Base-by-base conservation (phyloP, 2,329 filamentous ascomycete species). In the Ophiostoma australiae region DNA sequence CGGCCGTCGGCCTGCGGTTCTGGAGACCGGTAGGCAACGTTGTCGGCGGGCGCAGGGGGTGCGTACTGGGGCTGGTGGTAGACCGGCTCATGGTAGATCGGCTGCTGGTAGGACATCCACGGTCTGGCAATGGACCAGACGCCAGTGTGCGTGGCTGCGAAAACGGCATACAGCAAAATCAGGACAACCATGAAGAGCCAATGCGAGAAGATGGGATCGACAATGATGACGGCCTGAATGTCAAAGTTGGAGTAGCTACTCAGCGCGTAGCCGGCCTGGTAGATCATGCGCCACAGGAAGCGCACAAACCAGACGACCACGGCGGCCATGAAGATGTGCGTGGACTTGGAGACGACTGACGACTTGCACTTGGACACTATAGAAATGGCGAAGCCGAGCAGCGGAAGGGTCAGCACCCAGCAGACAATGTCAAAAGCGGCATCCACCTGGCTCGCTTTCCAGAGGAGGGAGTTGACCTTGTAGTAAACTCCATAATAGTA, bases 61-160 rank as follows among this genome's bases (percentile, higher is more conserved):
- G 52, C 52, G 52, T 58, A 58, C n/a, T 23, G 8, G 11, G 52
- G 52, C 52, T 58, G 52, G 1, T 48, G 17, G 17, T 48, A 48
- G 44, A 17, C 44, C 17, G 44, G 44, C 20, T 58, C n/a, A n/a
- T 27, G n/a, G 52, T 58, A 58, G 52, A 41, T 41, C 15, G 44
- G 44, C 20, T 58, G 52, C n/a, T 58, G 52, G 52, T 58, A 58
- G 52, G 52, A 23, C 52, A 58, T 58, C 52, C 52, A 58, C 23
- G 52, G 52, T 5, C 52, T 27, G n/a, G n/a, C 52, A 58, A 58
- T 58, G n/a, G 52, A 58, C 52, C 52, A 58, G 23, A 58, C 10
- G 1, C 52, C 52, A 1, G 52, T 27, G 8, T 58, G n/a, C 8
- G 27, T 58, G 10, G n/a, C 23, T 11, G 52, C 52, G 15, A 58